Base-by-base conservation (phyloP, 805 yeast species). In the Starmera amethionina region DNA sequence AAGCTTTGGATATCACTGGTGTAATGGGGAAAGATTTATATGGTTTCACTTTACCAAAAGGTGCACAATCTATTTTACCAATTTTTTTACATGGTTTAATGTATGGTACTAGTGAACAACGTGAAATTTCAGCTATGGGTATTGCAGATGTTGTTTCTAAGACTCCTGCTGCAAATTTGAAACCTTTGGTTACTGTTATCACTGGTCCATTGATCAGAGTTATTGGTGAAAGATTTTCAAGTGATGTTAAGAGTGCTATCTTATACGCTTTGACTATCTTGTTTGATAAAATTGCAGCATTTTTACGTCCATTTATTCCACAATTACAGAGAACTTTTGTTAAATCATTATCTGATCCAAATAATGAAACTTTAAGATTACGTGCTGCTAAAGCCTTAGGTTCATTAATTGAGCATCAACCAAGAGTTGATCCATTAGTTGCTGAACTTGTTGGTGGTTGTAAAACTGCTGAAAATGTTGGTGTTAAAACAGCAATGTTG, bases 131-230 rank as follows among this genome's bases (percentile, higher is more conserved):
- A 28, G 97, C 98, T 0, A 64, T 81, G 54, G 96, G 87, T 42
- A 86, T 93, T 53, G 93, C 95, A 5, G 89, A 81, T 54, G 65
- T 93, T 43, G 83, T 89, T 36, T 82, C 80, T 36, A 79, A 87
- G 52, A 85, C 97, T 0, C 93, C 93, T 16, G 79, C 93, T n/a
- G 69, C 75, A 10, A 77, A 73, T 43, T 74, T 93, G 62, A 84
- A 79, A 60, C 85, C 96, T 30, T 85, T 80, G 62, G 96, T 94
- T 18, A 90, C 97, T 8, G 78, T 79, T 25, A 86, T 94, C 47
- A 89, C 96, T 25, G 99, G 99, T 64, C 98, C 98, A 32, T 72
- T 93, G 56, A 93, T 93, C 63, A 87, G 99, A 71, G 95, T 90
- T 42, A 85, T 90, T 56, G 98, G 99, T 55, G 99, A 93, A 62